phyloP scores from a whole-genome alignment of 306 rosid species.

The Trifolium pratense region DNA sequence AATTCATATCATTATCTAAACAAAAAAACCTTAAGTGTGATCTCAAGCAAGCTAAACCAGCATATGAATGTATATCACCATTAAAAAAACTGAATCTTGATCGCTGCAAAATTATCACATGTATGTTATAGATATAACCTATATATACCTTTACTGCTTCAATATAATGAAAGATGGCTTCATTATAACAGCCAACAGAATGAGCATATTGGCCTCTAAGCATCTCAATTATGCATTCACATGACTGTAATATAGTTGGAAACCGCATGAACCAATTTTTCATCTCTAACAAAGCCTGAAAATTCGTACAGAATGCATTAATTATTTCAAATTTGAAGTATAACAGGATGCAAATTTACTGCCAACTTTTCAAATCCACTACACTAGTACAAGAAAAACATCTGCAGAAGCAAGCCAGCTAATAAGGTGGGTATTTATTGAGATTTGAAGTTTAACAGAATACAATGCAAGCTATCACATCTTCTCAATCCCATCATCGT shows the following conservation, averaged over 20 bases:
- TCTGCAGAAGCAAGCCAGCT: slow-evolving; percentile 30
- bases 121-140: slow-evolving; percentile 25
- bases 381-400: slow-evolving; percentile 25
- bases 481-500: neutral
- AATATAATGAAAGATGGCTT: slow-evolving; percentile 86
- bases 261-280: slow-evolving; percentile 85
- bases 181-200: slow-evolving; percentile 82
- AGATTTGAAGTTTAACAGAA: slow-evolving; percentile 22
- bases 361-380: slow-evolving; percentile 23
- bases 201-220: slow-evolving; percentile 98
- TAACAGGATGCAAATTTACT: slow-evolving; percentile 36
- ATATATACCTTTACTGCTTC: slow-evolving; percentile 81
- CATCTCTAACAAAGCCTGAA: slow-evolving; percentile 94
- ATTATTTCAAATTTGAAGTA: slow-evolving; percentile 31
- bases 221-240: slow-evolving; percentile 93
- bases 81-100: slow-evolving; percentile 31
- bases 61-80: slow-evolving; percentile 33
- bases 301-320: slow-evolving; percentile 36
- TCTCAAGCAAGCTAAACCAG: slow-evolving; percentile 41
- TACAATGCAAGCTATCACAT: slow-evolving; percentile 33
- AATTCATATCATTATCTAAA: slow-evolving; percentile 18
- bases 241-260: slow-evolving; percentile 91
- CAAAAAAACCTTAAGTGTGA: slow-evolving; percentile 18
- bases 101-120: slow-evolving; percentile 26
- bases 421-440: slow-evolving; percentile 25